Conservation (phyloP, 768 basidiomycete species). For the Hygrocybe coccinea region DNA sequence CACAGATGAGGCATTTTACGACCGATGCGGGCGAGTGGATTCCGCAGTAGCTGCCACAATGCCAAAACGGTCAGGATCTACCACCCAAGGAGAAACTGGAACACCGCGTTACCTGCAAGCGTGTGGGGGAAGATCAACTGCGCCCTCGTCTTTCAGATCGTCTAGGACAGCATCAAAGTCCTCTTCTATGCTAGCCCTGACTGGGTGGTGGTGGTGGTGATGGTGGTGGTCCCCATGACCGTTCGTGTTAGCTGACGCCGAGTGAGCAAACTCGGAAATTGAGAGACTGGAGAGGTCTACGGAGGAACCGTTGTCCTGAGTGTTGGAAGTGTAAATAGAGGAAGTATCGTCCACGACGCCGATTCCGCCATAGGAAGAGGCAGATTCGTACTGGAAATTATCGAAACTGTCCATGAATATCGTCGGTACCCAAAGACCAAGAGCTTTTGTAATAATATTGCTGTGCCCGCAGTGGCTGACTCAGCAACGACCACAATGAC, state of each 20-base stretch:
- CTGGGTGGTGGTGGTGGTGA: slow-evolving; percentile 35
- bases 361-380: slow-evolving; percentile 74
- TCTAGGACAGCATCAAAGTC: slow-evolving; percentile 89
- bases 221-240: slow-evolving; percentile 35
- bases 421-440: background rate
- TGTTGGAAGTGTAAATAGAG: slow-evolving; percentile 73
- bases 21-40: slow-evolving; percentile 97
- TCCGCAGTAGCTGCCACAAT: slow-evolving; percentile 88
- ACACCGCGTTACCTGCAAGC: slow-evolving; percentile 77
- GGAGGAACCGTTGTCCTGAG: slow-evolving; percentile 51
- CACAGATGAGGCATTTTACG: slow-evolving; percentile 88
- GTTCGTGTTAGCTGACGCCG: too few relatives aligned
- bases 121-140: slow-evolving; percentile 80
- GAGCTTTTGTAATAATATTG: background rate
- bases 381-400: slow-evolving; percentile 81
- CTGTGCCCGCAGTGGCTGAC: background rate
- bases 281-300: slow-evolving; percentile 68
- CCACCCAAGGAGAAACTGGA: slow-evolving; percentile 8
- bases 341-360: slow-evolving; percentile 75
- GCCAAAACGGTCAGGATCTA: slow-evolving; percentile 10
- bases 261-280: slow-evolving; percentile 41
- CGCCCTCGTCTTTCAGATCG: slow-evolving; percentile 77
- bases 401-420: slow-evolving; percentile 73
- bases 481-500: slow-evolving; percentile 23
- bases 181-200: slow-evolving; percentile 52